phyloP scores from a whole-genome alignment of 129 eudicot genomes.

The Centaurea solstitialis region DNA sequence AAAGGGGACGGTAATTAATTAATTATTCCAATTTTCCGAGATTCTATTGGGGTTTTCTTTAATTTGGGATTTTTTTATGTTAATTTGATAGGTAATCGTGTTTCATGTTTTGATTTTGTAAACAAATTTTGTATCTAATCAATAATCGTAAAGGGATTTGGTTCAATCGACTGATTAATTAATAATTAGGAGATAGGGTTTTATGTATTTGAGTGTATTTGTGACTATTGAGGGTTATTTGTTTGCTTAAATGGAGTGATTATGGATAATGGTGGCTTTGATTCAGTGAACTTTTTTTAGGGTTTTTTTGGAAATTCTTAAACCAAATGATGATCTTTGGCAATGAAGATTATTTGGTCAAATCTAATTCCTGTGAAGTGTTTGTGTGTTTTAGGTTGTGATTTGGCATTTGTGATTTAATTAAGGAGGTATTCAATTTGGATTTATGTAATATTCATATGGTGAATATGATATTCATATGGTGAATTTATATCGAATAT shows the following conservation, averaged over 20 bases:
- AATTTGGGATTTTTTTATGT: neutral
- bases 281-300: neutral
- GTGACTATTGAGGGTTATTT: neutral
- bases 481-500: no score
- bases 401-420: neutral
- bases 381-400: neutral
- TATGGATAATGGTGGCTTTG: neutral
- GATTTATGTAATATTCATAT: no score
- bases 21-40: neutral
- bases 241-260: neutral
- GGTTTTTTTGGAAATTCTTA: conserved; percentile 1
- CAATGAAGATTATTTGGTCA: neutral
- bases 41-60: conserved; percentile 5
- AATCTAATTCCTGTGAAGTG: neutral
- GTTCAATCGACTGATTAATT: conserved; percentile 7
- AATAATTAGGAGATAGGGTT: conserved; percentile 19
- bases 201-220: neutral
- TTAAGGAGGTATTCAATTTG: no score
- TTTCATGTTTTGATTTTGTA: conserved; percentile 3
- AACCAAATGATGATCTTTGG: neutral
- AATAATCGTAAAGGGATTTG: neutral
- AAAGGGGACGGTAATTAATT: conserved; percentile 40
- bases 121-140: neutral
- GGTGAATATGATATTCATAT: no score
- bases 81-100: neutral